Base-by-base conservation (phyloP, 306 rosid species). In the Vicia villosa region DNA sequence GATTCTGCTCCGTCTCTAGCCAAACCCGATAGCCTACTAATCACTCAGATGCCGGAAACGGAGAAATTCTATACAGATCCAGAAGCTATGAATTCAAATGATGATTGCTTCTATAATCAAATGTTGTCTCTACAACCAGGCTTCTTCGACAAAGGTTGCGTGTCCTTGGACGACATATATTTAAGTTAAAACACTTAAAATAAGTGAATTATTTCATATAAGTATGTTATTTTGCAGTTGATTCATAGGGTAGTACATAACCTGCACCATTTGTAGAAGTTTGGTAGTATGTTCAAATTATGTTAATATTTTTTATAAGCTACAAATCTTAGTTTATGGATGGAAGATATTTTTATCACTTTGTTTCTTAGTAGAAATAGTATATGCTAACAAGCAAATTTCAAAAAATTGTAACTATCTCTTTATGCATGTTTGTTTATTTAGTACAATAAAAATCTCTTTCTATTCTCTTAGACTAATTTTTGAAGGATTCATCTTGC, bases 141-240 rank as follows among this genome's bases (percentile, higher is more conserved):
- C 58, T 72, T 82, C 22, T 15, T 66, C n/a, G 6, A 56, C 40
- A 79, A 81, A 58, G 66, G 20, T 65, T 74, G 58, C 37, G 87
- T 28, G 10, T 75, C 85, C 1, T 59, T 88, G 74, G 90, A 90
- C 71, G 91, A 90, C 68, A 77, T 88, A 59, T 77, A 32, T 32
- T 32, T 80, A 73, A 62, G 22, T 49, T 47, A 83, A 83, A 17
- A 75, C 86, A 69, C 70, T 66, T 71, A 82, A 82, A 70, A 76
- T 79, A 41, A 51, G 13, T 16, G 26, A 1, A 51, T 20, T 6
- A 52, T 49, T 9, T 40, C 8, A 57, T 57, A 17, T 11, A 26
- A 28, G 3, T 14, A 0, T 17, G 15, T 70, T 34, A 34, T 8
- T 34, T 34, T 34, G 10, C 10, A 34, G 36, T 34, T 34, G 10